Evolutionary conservation across 2,329 filamentous ascomycete species (phyloP), one percentile per base, ranked within the genome.

Genomic region (Sarocladium oryzae): DNA sequence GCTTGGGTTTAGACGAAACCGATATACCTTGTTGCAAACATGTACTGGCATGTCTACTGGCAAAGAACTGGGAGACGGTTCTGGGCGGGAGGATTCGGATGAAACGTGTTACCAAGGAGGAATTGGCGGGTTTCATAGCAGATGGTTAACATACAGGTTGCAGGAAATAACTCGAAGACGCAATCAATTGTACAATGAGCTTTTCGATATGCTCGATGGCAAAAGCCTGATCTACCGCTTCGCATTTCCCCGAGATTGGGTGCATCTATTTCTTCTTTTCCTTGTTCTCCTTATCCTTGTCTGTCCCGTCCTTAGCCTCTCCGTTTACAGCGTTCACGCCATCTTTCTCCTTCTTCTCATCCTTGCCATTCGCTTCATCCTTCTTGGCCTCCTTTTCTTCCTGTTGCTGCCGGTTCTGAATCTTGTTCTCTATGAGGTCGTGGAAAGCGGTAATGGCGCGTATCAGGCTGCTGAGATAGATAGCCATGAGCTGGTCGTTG

Each of bases 361-460:
- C 75, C 57, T 80, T 80, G 60, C 73, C 69, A 58, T 84, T 84
- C 9, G 43, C 43, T 63, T 87, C 86, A 46, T 85, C 84, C 64
- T 90, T 89, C 73, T 89, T 89, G 63, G 86, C 80, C 61, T 97
- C 92, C 73, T 92, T 92, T 64, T 99, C 93, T 65, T 97, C 93
- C 64, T 95, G 88, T 68, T 95, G 89, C 72, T 97, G 91, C 68
- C 92, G 82, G 73, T 99, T 99, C 75, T 97, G 92, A 60, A 97
- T 96, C 81, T 99, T 99, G 77, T 99, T 99, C 76, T 99, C 93
- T 59, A 99, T 99, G 59, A 99, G 74, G 67, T 99, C 93, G 69
- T 99, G 93, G 85, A 97, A 99, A 7, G 93, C 93, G 11, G 93
- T 97, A 65, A 99, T 99, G 52, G 93, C 93, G 55, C 93, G 82